Evolutionary conservation across 257 asterid genomes (phyloP).

Genomic region (Gardenia jasminoides): DNA sequence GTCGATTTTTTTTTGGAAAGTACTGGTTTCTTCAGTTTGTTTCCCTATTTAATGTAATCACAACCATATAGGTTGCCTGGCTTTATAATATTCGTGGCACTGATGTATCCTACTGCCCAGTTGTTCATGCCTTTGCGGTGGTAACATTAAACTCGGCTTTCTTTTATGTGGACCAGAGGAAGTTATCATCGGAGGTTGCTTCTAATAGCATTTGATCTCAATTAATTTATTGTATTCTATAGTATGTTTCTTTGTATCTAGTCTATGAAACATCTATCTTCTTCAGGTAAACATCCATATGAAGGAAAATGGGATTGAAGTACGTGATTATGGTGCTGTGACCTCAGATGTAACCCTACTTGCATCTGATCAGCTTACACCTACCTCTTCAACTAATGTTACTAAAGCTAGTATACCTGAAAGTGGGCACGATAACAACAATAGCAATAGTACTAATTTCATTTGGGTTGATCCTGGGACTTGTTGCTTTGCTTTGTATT

Average conservation of each 20-base stretch:
- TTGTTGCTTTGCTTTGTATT: slow-evolving; percentile 79
- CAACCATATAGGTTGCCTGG: slow-evolving; percentile 80
- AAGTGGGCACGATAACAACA: slow-evolving; percentile 12
- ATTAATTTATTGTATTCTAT: neutral
- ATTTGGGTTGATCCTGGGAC: slow-evolving; percentile 84
- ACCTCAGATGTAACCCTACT: slow-evolving; percentile 68
- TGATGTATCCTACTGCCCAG: slow-evolving; percentile 82
- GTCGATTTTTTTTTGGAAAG: neutral
- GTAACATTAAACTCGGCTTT: slow-evolving; percentile 73
- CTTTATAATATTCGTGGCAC: slow-evolving; percentile 85
- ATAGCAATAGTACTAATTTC: slow-evolving; percentile 35
- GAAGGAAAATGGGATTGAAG: slow-evolving; percentile 64
- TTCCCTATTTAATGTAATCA: slow-evolving; percentile 17
- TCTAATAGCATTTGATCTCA: slow-evolving; percentile 4
- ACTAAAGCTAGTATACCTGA: slow-evolving; percentile 11
- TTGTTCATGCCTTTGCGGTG: slow-evolving; percentile 88
- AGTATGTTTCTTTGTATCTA: neutral
- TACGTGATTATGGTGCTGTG: slow-evolving; percentile 70
- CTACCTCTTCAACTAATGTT: slow-evolving; percentile 32
- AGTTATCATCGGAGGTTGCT: slow-evolving; percentile 78
- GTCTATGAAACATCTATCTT: slow-evolving; percentile 5
- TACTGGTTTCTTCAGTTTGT: slow-evolving; percentile 6
- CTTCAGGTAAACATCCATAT: slow-evolving; percentile 58
- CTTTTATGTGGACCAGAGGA: slow-evolving; percentile 79
- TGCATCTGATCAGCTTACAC: slow-evolving; percentile 62